Evolutionary conservation across 768 basidiomycete genomes (phyloP), one percentile per base, ranked within the genome.

Genomic region (Psilocybe cyanescens): DNA sequence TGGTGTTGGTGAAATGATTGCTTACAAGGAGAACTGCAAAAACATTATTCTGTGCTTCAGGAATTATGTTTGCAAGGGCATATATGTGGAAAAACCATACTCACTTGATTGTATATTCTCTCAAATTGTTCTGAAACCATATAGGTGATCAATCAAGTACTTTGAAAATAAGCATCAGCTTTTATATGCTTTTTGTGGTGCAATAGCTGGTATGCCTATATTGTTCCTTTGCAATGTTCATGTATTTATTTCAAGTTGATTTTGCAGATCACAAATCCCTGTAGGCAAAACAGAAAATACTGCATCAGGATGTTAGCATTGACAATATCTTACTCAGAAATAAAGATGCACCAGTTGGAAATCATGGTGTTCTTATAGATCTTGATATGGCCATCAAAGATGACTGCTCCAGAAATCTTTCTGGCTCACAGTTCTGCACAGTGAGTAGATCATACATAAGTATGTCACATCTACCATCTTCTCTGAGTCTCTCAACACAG

Each of bases 291-390:
- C 11, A 14, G 17, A 50, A 55, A 1, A 63, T 63, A 12, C 35
- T 66, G 16, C 62, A 66, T 31, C 58, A 59, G 7, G 65, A 66
- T 44, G 44, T 66, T 24, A 63, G 62, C 33, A 17, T 53, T 6
- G 33, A 60, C 30, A 66, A 66, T 41, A 57, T 66, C n/a, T 48
- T 66, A 8, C 33, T 58, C 17, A 59, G 65, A 4, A 39, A 30
- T 8, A 19, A 49, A 1, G 53, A 39, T 33, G 58, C 55, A 3
- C 9, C 11, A 7, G 35, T 37, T 17, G 62, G 62, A 5, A 28
- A 35, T 5, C 56, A 45, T 4, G 62, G 65, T 1, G 46, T 60
- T 19, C 19, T 66, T 3, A 66, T 66, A 24, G 65, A 66, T 31
- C 39, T 66, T n/a, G 65, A 66, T 19, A 58, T 66, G 62, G 62